phyloP scores from a whole-genome alignment of 164 flowering plant species.

The Aristolochia fimbriata region DNA sequence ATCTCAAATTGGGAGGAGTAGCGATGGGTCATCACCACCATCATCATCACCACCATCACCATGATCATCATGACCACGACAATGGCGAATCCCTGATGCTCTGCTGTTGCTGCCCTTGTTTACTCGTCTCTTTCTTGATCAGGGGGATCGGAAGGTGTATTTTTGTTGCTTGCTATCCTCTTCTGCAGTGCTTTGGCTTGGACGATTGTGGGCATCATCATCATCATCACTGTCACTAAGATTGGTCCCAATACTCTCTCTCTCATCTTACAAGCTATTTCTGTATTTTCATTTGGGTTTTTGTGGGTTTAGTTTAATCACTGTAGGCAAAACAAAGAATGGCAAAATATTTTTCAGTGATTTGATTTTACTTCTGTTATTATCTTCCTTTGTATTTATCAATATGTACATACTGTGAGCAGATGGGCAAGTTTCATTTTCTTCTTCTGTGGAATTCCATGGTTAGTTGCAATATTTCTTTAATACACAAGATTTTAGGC shows the following conservation, averaged over 20 bases:
- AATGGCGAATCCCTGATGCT: constrained; percentile 15
- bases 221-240: constrained; percentile 25
- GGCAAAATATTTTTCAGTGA: too few relatives aligned
- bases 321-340: too few relatives aligned
- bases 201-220: constrained; percentile 35
- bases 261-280: not conserved
- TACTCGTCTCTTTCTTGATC: constrained; percentile 17
- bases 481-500: too few relatives aligned
- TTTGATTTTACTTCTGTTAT: too few relatives aligned
- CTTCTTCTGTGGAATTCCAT: too few relatives aligned
- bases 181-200: constrained; percentile 38
- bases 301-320: not conserved
- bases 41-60: constrained; percentile 12
- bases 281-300: not conserved
- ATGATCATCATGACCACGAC: constrained; percentile 19
- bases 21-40: constrained; percentile 15
- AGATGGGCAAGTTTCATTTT: too few relatives aligned
- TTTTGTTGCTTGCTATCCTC: constrained; percentile 36
- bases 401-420: too few relatives aligned
- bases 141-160: constrained; percentile 34
- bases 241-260: constrained; percentile 6
- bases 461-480: too few relatives aligned
- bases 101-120: constrained; percentile 44
- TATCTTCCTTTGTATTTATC: too few relatives aligned
- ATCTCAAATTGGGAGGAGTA: not conserved